phyloP scores from a whole-genome alignment of 2,329 filamentous ascomycete species.

The Aschersonia sp. region DNA sequence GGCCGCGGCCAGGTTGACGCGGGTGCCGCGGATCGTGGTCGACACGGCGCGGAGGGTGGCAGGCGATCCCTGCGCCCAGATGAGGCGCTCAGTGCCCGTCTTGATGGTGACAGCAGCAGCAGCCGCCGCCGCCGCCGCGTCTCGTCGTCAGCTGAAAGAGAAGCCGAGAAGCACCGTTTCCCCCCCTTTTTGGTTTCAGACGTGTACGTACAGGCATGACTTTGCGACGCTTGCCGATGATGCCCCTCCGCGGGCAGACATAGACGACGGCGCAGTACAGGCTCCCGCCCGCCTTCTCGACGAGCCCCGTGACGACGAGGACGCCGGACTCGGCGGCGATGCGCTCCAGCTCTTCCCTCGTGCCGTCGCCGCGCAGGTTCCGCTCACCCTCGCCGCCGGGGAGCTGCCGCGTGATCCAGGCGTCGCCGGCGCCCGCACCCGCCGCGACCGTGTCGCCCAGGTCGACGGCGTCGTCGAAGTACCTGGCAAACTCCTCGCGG shows the following conservation, averaged over 20 bases:
- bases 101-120: slow-evolving; percentile 11
- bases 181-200: neutral
- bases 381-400: slow-evolving; percentile 13
- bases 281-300: slow-evolving; percentile 69
- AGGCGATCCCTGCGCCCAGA: slow-evolving; percentile 80
- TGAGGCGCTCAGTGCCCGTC: slow-evolving; percentile 67
- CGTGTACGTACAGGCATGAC: slow-evolving; percentile 60
- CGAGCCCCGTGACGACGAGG: slow-evolving; percentile 65
- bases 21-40: slow-evolving; percentile 64
- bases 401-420: slow-evolving; percentile 53
- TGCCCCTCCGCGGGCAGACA: slow-evolving; percentile 57
- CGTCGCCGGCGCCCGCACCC: slow-evolving; percentile 52
- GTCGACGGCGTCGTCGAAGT: slow-evolving; percentile 69
- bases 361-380: slow-evolving; percentile 39
- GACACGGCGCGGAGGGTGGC: slow-evolving; percentile 66
- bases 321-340: slow-evolving; percentile 66
- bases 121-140: no score
- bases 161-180: neutral
- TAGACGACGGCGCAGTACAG: slow-evolving; percentile 76
- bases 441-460: slow-evolving; percentile 59
- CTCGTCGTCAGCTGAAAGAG: neutral
- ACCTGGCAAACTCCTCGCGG: slow-evolving; percentile 67
- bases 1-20: slow-evolving; percentile 67
- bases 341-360: slow-evolving; percentile 62
- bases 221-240: slow-evolving; percentile 76